phyloP scores from a whole-genome alignment of 1,139 yeast species.

The Taphrina pruni region DNA sequence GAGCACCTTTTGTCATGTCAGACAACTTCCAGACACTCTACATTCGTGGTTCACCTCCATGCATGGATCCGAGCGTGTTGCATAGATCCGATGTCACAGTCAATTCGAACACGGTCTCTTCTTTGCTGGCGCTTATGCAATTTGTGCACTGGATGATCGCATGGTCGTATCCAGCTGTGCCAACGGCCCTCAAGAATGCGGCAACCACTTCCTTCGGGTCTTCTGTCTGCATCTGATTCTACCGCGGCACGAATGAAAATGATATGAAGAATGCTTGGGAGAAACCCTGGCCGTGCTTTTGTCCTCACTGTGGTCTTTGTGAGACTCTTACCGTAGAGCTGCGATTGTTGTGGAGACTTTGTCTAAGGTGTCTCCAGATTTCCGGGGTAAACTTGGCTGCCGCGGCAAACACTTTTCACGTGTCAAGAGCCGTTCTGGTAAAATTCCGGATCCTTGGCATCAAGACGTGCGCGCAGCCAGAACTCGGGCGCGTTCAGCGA shows the following conservation, averaged over 20 bases:
- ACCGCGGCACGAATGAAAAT: background rate
- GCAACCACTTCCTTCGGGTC: constrained; percentile 13
- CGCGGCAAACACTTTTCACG: background rate
- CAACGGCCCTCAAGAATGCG: constrained; percentile 9
- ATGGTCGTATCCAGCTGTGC: constrained; percentile 12
- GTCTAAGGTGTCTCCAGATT: background rate
- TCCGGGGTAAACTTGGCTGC: constrained; percentile 2
- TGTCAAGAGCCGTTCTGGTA: background rate
- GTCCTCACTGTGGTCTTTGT: too few species aligned
- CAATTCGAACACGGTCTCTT: constrained; percentile 24
- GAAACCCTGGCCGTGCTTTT: too few species aligned
- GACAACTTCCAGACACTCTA: background rate
- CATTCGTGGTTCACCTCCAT: constrained; percentile 17
- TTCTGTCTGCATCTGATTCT: background rate
- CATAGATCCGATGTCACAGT: constrained; percentile 31
- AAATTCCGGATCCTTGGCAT: background rate
- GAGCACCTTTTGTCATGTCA: constrained; percentile 20
- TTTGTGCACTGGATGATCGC: background rate
- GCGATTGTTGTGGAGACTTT: background rate
- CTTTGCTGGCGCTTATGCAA: constrained; percentile 22
- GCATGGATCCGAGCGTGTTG: constrained; percentile 39
- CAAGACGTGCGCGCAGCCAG: background rate
- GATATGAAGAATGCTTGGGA: too few species aligned
- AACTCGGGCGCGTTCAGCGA: background rate
- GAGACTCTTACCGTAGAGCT: too few species aligned